Evolutionary conservation across 306 rosid genomes (phyloP).

Genomic region (Lithocarpus polystachyus): DNA sequence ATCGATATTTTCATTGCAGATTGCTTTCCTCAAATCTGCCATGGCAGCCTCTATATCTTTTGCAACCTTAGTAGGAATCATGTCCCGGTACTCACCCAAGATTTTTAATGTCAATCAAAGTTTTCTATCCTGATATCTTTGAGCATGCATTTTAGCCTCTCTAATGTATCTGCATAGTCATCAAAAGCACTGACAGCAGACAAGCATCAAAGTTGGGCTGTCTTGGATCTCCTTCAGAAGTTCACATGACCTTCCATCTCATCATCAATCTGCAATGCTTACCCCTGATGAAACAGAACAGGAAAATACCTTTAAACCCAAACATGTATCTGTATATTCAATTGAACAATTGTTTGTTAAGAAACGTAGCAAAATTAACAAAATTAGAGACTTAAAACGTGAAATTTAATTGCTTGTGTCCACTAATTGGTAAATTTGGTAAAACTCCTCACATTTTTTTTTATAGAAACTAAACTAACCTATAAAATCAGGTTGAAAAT

Average conservation of each 20-base stretch:
- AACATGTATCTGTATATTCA: constrained; percentile 22
- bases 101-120: neutral
- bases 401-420: neutral
- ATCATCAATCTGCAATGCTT: constrained; percentile 91
- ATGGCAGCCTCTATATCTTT: neutral
- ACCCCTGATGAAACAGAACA: constrained; percentile 48
- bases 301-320: constrained; percentile 44
- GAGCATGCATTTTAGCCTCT: neutral
- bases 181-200: no score
- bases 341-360: constrained; percentile 2
- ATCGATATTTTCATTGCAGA: neutral
- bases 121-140: neutral
- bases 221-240: constrained; percentile 93
- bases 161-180: no score
- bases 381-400: neutral
- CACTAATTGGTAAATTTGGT: neutral
- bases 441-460: neutral
- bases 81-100: neutral
- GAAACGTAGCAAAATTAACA: neutral
- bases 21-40: neutral
- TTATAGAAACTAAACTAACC: neutral
- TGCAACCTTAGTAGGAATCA: neutral
- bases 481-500: neutral
- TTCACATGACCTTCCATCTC: constrained; percentile 80
- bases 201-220: constrained; percentile 42